Evolutionary conservation across 768 basidiomycete genomes (phyloP), one percentile per base, ranked within the genome.

Genomic region (Termitomyces sp.): DNA sequence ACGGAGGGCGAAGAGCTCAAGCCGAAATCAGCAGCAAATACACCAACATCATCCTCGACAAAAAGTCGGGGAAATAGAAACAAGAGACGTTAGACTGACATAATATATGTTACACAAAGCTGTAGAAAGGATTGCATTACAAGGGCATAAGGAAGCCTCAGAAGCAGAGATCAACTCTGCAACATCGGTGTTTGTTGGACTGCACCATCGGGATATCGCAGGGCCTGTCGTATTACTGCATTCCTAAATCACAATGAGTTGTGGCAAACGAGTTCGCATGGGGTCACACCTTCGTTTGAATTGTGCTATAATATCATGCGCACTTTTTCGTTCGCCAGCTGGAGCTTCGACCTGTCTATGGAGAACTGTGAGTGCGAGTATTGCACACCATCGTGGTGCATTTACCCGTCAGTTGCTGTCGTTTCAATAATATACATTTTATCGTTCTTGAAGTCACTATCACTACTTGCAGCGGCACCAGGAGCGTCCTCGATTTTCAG

Each of bases 351-450:
- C 53, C 35, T 56, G 55, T 36, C 70, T 72, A 32, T n/a, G 47
- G 30, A 23, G 32, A 36, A 14, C 41, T 50, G 26, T 62, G n/a
- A 62, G 57, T 23, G 8, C 1, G 16, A 43, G 33, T 14, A n/a
- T 35, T 36, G 20, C 10, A 6, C 20, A 38, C 20, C 16, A 49
- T 32, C 2, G 12, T 28, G 33, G 44, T 32, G 4, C 13, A 51
- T 56, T 28, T 63, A 66, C 67, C 83, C 83, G 49, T 84, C 82
- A 33, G 74, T 77, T 18, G 76, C 67, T 0, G 79, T 82, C 5
- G 88, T 86, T 67, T 92, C 84, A 18, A 93, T 73, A 59, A 90
- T 84, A 69, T 85, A 92, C 85, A 93, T 93, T 51, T 78, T 83
- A 63, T 81, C 77, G 62, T 89, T 86, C 71, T 75, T 81, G 64